Conservation (phyloP, 768 basidiomycete species). For the Podaxis sp. region DNA sequence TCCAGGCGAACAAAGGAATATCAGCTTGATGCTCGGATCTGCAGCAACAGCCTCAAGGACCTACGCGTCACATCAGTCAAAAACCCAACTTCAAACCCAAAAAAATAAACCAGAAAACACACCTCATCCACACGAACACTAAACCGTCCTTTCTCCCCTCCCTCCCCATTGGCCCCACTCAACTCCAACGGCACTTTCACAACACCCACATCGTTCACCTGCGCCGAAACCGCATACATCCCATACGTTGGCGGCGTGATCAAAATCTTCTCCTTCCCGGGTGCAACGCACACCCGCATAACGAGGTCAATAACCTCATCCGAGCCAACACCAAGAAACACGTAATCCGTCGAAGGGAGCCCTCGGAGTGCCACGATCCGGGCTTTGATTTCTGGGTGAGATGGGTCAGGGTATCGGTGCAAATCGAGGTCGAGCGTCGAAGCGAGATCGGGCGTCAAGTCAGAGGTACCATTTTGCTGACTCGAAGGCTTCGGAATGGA, state of each 20-base stretch:
- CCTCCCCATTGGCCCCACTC: constrained; percentile 58
- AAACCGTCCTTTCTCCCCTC: constrained; percentile 68
- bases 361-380: constrained; percentile 71
- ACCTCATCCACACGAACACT: constrained; percentile 74
- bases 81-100: not conserved
- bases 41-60: constrained; percentile 64
- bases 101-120: constrained; percentile 20
- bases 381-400: constrained; percentile 73
- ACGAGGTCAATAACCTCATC: constrained; percentile 96
- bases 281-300: constrained; percentile 84
- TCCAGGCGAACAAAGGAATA: constrained; percentile 95
- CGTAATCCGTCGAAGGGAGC: constrained; percentile 57
- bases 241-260: constrained; percentile 96
- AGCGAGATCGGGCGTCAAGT: constrained; percentile 30
- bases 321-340: constrained; percentile 94
- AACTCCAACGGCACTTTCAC: constrained; percentile 73
- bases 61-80: constrained; percentile 30
- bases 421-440: constrained; percentile 47
- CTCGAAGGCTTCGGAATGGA: constrained; percentile 43
- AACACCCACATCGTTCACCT: constrained; percentile 88
- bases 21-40: constrained; percentile 80
- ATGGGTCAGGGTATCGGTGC: constrained; percentile 93
- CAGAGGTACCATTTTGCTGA: constrained; percentile 2
- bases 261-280: constrained; percentile 77
- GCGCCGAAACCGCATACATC: constrained; percentile 94